Percentiles rank a stretch among this genome's conserved stretches.
phyloP scores from a whole-genome alignment of 2,329 filamentous ascomycete species.

The Drechslerella dactyloides region DNA sequence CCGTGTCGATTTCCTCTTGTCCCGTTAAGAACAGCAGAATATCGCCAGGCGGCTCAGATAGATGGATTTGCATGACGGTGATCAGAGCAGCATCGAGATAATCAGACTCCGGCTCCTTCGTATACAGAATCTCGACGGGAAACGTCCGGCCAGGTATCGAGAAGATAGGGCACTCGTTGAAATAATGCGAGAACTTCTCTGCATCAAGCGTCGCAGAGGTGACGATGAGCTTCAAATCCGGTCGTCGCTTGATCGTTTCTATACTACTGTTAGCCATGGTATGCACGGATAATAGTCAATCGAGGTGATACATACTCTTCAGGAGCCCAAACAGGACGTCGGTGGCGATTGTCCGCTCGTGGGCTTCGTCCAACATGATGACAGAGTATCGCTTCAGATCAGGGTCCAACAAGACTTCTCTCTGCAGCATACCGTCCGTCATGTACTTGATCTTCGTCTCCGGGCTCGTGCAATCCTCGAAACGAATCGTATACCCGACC shows the following conservation, averaged over 20 bases:
- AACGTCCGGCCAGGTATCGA: constrained; percentile 94
- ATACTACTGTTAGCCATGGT: constrained; percentile 17
- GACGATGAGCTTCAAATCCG: constrained; percentile 92
- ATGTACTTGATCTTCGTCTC: constrained; percentile 98
- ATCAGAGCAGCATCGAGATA: constrained; percentile 93
- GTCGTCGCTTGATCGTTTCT: constrained; percentile 82
- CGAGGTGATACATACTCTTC: constrained; percentile 62
- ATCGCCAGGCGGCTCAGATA: constrained; percentile 89
- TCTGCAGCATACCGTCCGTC: constrained; percentile 97
- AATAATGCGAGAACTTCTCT: constrained; percentile 96
- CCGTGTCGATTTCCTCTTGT: constrained; percentile 96
- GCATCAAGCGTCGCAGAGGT: constrained; percentile 96
- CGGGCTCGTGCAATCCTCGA: constrained; percentile 89
- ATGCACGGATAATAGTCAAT: background rate
- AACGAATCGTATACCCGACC: constrained; percentile 96
- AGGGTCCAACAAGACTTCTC: constrained; percentile 91
- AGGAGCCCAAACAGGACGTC: constrained; percentile 93
- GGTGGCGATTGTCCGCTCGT: constrained; percentile 94
- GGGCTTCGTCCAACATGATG: constrained; percentile 97
- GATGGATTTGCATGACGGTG: constrained; percentile 97
- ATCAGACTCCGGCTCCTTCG: constrained; percentile 90
- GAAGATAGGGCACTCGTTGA: constrained; percentile 94
- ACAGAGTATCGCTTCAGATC: constrained; percentile 88
- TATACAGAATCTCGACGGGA: constrained; percentile 95
- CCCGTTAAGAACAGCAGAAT: constrained; percentile 97